Conservation (phyloP, 768 basidiomycete species). For the Boletus reticuloceps region DNA sequence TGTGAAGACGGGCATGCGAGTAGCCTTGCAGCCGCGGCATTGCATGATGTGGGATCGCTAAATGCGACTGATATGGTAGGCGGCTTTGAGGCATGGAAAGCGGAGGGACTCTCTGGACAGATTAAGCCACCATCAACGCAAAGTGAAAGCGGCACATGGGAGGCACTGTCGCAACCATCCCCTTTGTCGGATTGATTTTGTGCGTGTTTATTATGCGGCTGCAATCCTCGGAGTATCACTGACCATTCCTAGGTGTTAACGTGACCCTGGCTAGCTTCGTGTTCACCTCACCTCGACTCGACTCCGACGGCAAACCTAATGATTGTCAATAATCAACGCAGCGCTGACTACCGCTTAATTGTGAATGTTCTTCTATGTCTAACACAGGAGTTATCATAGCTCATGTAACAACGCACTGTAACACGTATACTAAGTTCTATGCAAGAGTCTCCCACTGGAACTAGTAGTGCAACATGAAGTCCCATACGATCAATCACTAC, state of each 20-base stretch:
- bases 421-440: neutral
- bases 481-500: too few species aligned
- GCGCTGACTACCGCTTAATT: neutral
- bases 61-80: slow-evolving; percentile 80
- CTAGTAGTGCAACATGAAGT: too few species aligned
- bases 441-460: too few species aligned
- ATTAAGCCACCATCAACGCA: slow-evolving; percentile 31
- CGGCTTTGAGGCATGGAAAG: slow-evolving; percentile 71
- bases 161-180: slow-evolving; percentile 28
- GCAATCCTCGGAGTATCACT: neutral
- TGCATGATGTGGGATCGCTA: slow-evolving; percentile 67
- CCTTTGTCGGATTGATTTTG: slow-evolving; percentile 21
- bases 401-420: neutral
- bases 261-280: neutral
- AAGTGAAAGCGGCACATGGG: slow-evolving; percentile 31
- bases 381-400: neutral
- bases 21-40: slow-evolving; percentile 65
- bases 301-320: neutral
- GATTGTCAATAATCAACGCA: too few species aligned
- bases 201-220: neutral
- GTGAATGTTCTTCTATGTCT: neutral
- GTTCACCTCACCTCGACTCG: too few species aligned
- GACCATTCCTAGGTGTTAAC: too few species aligned
- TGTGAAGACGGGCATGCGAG: slow-evolving; percentile 74
- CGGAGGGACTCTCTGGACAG: slow-evolving; percentile 60